Conservation (phyloP, 2,329 filamentous ascomycete species). For the Aspergillus sp. region DNA sequence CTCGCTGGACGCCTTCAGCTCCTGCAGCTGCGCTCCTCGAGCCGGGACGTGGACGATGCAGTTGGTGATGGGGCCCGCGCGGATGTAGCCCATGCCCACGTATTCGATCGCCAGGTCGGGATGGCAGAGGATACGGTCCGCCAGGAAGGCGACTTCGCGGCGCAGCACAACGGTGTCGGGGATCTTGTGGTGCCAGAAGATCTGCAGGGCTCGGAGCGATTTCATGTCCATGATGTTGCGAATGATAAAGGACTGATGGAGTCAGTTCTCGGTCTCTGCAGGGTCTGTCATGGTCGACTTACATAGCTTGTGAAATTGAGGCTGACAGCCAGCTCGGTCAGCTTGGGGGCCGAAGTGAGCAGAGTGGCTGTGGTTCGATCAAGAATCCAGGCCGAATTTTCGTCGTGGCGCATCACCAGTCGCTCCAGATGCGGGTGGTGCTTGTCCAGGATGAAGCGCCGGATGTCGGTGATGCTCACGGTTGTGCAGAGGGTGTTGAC, state of each 20-base stretch:
- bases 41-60: not conserved
- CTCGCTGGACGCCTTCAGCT: not conserved
- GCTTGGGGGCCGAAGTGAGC: conserved; percentile 4
- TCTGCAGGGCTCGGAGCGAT: conserved; percentile 22
- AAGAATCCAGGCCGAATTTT: conserved; percentile 54
- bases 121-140: conserved; percentile 20
- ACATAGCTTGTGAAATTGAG: not conserved
- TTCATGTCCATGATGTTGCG: conserved; percentile 17
- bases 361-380: conserved; percentile 13
- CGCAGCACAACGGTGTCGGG: not conserved
- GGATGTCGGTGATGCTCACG: conserved; percentile 58
- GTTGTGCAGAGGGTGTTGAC: conserved; percentile 55
- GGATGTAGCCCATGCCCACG: conserved; percentile 19
- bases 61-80: conserved; percentile 7
- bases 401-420: conserved; percentile 61
- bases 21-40: not conserved
- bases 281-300: not conserved
- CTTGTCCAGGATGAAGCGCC: conserved; percentile 56
- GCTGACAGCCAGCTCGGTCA: not conserved
- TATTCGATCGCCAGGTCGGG: conserved; percentile 19
- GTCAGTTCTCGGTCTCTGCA: not conserved
- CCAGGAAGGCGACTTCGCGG: conserved; percentile 14
- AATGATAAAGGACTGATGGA: not conserved
- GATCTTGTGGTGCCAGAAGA: conserved; percentile 13
- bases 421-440: conserved; percentile 56